Base-by-base conservation (phyloP, 345 rosid species). In the Populus pruinosa region DNA sequence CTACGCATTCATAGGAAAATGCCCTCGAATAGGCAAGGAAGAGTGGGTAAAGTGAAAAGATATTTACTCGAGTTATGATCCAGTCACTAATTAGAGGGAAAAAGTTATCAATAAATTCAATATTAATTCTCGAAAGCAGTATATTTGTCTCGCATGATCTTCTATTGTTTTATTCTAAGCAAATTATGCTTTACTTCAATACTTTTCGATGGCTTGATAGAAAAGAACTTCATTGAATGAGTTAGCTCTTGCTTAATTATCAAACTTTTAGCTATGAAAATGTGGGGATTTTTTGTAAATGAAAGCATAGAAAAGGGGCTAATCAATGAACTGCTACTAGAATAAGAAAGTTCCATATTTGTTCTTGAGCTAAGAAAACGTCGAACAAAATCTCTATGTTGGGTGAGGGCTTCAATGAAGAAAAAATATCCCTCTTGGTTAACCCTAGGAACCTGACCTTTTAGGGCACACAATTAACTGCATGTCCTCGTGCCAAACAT, bases 161-260 rank as follows among this genome's bases (percentile, higher is more conserved):
- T 12, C 47, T 2, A 1, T 43, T 11, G 47, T 2, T 2, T 12
- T 43, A 43, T 43, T 11, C 14, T 12, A 12, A 55, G 27, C 20
- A 50, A 56, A 21, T 10, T 56, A 35, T 5, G 10, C 33, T 36
- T 1, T 10, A 2, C 17, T 49, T 6, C 49, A 49, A 61, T 59
- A 20, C 56, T 61, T 74, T 74, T 33, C 12, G 4, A 25, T 39
- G 67, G 76, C 29, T 49, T 38, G 44, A 44, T 63, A 31, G 47
- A 43, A 43, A 17, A 64, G 29, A 33, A 65, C 62, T n/a, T 27
- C 67, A 61, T 47, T 25, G 29, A 27, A 69, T 14, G 39, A 55
- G 78, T 66, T 73, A 76, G 78, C 44, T 49, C 20, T 69, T 74
- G 1, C 13, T 25, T 38, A 39, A 50, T 76, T 76, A 67, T 56